phyloP scores from a whole-genome alignment of 176 grass and related monocot genomes.

The Oryza meridionalis region DNA sequence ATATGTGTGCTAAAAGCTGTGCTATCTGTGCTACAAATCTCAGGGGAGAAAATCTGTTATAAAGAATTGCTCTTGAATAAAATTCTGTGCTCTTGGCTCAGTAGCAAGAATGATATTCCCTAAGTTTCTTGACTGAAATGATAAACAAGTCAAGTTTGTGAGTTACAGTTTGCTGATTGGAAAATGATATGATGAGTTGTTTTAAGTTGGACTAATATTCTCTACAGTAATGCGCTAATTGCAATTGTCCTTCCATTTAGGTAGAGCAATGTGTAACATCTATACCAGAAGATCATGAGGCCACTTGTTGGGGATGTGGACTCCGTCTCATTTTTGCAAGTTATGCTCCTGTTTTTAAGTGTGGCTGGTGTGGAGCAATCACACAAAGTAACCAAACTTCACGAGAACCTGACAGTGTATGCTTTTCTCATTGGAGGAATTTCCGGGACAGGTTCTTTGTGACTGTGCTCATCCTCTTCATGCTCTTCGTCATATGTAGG shows the following conservation, averaged over 20 bases:
- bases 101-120: background rate
- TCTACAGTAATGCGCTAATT: constrained; percentile 14
- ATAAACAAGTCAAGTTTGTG: background rate
- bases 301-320: constrained; percentile 91
- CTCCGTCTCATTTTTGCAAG: constrained; percentile 67
- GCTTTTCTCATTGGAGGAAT: constrained; percentile 80
- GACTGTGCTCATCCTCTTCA: constrained; percentile 72
- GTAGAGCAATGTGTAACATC: constrained; percentile 74
- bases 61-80: background rate
- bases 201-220: background rate
- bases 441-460: constrained; percentile 79
- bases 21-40: background rate
- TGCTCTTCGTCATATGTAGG: constrained; percentile 92
- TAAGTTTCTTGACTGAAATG: background rate
- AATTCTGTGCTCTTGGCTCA: background rate
- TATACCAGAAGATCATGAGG: constrained; percentile 72
- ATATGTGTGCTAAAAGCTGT: background rate
- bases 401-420: constrained; percentile 72
- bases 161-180: background rate
- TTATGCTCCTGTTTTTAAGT: constrained; percentile 83
- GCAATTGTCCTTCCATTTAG: constrained; percentile 46
- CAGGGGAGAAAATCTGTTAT: background rate
- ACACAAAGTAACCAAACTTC: constrained; percentile 63
- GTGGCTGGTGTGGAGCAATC: constrained; percentile 97
- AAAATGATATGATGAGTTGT: background rate